phyloP scores from a whole-genome alignment of 2,329 filamentous ascomycete genomes.

The Didymella exigua region DNA sequence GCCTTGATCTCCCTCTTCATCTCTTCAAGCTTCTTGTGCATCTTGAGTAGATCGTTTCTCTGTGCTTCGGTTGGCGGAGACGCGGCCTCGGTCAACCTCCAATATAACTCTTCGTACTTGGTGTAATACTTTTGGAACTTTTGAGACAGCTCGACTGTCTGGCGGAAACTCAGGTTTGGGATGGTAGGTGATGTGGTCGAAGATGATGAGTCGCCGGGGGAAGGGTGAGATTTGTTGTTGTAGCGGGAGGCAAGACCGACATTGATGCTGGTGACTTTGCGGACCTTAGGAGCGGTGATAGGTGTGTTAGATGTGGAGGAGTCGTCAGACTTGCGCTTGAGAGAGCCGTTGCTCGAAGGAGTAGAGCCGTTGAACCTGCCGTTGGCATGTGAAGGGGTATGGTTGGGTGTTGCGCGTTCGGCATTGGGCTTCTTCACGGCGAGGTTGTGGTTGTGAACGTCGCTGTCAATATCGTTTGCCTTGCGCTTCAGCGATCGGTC shows the following conservation, averaged over 20 bases:
- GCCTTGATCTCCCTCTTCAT: conserved; percentile 64
- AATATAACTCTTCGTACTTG: conserved; percentile 63
- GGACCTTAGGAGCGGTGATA: conserved; percentile 34
- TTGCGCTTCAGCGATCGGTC: conserved; percentile 49
- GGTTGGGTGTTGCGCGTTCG: conserved; percentile 36
- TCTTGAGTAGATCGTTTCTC: conserved; percentile 58
- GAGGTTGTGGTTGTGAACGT: conserved; percentile 45
- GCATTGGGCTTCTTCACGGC: conserved; percentile 42
- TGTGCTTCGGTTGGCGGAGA: conserved; percentile 56
- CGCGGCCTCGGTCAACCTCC: conserved; percentile 48
- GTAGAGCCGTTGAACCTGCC: conserved; percentile 38
- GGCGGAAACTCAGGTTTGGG: conserved; percentile 49
- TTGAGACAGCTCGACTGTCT: conserved; percentile 54
- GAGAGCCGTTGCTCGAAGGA: conserved; percentile 36
- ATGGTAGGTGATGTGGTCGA: conserved; percentile 43
- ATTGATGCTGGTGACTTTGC: conserved; percentile 44
- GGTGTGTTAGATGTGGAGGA: conserved; percentile 41
- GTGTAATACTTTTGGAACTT: conserved; percentile 65
- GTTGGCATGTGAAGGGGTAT: conserved; percentile 40
- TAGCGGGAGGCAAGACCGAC: conserved; percentile 46
- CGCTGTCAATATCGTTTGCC: conserved; percentile 47
- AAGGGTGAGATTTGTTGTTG: conserved; percentile 38
- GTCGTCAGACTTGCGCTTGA: conserved; percentile 55
- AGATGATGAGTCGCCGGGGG: conserved; percentile 43
- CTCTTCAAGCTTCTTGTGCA: conserved; percentile 59